Evolutionary conservation across 225 moss, liverwort and hornwort genomes (phyloP).

Genomic region (Pseudoscleropodium purum): DNA sequence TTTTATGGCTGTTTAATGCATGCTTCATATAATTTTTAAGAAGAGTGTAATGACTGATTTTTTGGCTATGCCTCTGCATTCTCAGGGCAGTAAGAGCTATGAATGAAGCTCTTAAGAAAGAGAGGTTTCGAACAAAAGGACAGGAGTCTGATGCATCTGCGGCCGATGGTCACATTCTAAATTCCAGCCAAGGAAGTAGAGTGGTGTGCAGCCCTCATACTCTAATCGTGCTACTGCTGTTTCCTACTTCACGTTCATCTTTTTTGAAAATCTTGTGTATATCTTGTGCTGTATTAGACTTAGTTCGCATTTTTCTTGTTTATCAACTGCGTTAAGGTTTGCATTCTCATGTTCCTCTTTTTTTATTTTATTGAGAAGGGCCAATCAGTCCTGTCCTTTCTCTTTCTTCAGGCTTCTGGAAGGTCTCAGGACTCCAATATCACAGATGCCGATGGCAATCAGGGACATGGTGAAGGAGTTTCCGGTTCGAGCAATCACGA

Average conservation of each 20-base stretch:
- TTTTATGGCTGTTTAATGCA: background rate
- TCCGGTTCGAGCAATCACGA: constrained; percentile 19
- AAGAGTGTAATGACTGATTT: background rate
- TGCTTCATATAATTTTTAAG: background rate
- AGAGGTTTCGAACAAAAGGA: constrained; percentile 43
- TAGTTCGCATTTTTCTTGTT: background rate
- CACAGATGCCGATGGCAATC: constrained; percentile 14
- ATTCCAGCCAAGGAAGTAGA: constrained; percentile 11
- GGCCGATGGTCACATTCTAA: constrained; percentile 7
- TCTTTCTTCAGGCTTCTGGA: constrained; percentile 25
- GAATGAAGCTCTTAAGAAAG: constrained; percentile 81
- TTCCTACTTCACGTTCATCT: background rate
- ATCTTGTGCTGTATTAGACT: background rate
- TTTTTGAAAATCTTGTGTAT: background rate
- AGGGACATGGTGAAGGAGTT: constrained; percentile 16
- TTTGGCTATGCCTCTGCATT: background rate
- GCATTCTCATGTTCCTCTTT: background rate
- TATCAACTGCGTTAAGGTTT: background rate
- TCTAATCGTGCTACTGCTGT: background rate
- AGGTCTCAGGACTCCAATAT: constrained; percentile 18
- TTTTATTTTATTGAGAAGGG: background rate
- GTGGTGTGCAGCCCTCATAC: constrained; percentile 22
- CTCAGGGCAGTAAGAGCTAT: constrained; percentile 58
- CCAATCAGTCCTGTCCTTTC: background rate
- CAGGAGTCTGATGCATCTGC: constrained; percentile 18